Conservation (phyloP, 2,329 filamentous ascomycete species). For the Aspergillus unguis region DNA sequence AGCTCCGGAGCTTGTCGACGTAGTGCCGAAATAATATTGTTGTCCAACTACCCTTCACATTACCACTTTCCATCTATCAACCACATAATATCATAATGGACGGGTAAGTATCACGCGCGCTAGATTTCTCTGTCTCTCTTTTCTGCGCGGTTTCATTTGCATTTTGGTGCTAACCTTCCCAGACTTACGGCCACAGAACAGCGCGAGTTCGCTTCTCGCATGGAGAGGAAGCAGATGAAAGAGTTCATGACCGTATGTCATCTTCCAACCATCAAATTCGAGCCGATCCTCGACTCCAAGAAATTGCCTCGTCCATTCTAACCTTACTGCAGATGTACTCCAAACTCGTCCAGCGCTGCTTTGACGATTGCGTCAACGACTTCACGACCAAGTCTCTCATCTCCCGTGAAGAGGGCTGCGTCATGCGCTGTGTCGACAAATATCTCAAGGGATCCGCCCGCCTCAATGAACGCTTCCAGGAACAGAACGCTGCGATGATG, state of each 20-base stretch:
- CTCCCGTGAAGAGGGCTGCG: conserved; percentile 82
- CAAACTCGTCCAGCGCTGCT: conserved; percentile 64
- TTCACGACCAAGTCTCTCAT: conserved; percentile 96
- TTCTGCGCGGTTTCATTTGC: neutral
- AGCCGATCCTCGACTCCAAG: too few species aligned
- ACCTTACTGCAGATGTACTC: conserved; percentile 58
- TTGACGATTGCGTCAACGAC: conserved; percentile 95
- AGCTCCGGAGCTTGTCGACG: conserved; percentile 20
- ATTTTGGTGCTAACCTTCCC: conserved; percentile 13
- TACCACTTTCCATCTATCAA: conserved; percentile 3
- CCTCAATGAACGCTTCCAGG: conserved; percentile 84
- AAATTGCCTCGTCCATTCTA: neutral
- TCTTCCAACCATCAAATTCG: neutral
- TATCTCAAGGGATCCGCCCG: conserved; percentile 88
- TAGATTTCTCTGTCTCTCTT: too few species aligned
- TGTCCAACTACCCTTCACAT: conserved; percentile 6
- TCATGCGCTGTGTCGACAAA: conserved; percentile 94
- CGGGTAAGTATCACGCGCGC: conserved; percentile 23
- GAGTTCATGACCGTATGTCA: conserved; percentile 90
- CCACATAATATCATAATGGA: conserved; percentile 34
- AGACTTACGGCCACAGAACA: conserved; percentile 77
- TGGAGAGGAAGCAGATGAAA: conserved; percentile 98
- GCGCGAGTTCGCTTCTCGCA: conserved; percentile 87
- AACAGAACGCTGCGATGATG: conserved; percentile 67
- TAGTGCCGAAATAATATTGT: conserved; percentile 7